phyloP scores from a whole-genome alignment of 2,329 filamentous ascomycete genomes.

The Neonectria hederae region DNA sequence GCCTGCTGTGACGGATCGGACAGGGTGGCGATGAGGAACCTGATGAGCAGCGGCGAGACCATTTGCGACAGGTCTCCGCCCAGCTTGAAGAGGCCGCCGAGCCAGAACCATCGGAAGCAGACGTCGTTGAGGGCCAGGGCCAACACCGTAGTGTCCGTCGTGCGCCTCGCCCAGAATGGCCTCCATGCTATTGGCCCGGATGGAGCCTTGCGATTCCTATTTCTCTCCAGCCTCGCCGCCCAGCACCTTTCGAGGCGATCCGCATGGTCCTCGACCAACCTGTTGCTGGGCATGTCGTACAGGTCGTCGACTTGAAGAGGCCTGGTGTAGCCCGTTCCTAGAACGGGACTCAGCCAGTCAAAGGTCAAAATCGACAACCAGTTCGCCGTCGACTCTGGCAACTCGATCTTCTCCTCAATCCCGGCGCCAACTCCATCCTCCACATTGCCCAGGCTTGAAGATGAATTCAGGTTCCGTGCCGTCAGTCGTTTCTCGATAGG shows the following conservation, averaged over 20 bases:
- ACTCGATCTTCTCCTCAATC: conserved; percentile 11
- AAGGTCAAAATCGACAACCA: conserved; percentile 36
- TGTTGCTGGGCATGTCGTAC: conserved; percentile 18
- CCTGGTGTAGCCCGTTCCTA: conserved; percentile 29
- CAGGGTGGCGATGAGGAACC: conserved; percentile 36
- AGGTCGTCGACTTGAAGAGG: conserved; percentile 39
- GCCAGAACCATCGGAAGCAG: conserved; percentile 45
- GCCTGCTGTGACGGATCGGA: conserved; percentile 31
- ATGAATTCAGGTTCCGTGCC: background rate
- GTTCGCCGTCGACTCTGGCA: conserved; percentile 34
- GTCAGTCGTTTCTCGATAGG: conserved; percentile 37
- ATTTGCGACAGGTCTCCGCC: conserved; percentile 34
- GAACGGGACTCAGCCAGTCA: conserved; percentile 34
- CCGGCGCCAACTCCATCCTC: background rate
- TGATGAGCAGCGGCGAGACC: conserved; percentile 39
- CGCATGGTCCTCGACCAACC: conserved; percentile 31
- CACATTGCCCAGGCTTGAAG: background rate
- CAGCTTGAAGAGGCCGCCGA: conserved; percentile 41
- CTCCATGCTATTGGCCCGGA: conserved; percentile 9
- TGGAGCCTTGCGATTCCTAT: conserved; percentile 12
- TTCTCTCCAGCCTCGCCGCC: conserved; percentile 31
- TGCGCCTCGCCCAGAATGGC: conserved; percentile 42
- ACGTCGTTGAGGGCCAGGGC: conserved; percentile 44
- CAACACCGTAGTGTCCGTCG: conserved; percentile 39
- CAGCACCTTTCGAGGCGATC: conserved; percentile 34